Conservation (phyloP, 805 yeast genomes). For the Saccharomycopsis javanensis region DNA sequence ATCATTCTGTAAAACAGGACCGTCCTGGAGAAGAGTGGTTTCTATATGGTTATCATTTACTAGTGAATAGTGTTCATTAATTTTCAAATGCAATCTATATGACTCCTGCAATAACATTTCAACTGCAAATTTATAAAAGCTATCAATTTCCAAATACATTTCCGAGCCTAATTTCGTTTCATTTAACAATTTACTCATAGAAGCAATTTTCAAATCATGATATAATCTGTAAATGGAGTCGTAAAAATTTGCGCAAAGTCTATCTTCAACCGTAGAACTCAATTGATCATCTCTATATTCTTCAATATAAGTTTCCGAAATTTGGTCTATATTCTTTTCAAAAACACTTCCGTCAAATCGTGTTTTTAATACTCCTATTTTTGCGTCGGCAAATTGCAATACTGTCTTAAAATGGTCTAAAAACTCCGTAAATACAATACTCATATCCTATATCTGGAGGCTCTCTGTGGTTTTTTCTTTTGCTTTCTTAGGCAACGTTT, state of each 20-base stretch:
- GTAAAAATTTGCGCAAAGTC: conserved; percentile 33
- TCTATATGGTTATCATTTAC: conserved; percentile 26
- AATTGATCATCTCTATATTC: background rate
- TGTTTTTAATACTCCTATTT: background rate
- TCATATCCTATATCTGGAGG: background rate
- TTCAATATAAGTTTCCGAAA: background rate
- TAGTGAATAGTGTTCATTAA: conserved; percentile 20
- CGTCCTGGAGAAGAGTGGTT: no score
- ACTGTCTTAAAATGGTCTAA: background rate
- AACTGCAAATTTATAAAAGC: conserved; percentile 50
- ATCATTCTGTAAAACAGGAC: background rate
- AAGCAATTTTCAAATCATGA: conserved; percentile 57
- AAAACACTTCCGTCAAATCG: background rate
- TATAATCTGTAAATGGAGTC: conserved; percentile 43
- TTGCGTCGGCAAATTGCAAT: background rate
- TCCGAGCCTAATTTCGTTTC: conserved; percentile 39
- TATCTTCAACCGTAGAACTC: conserved; percentile 32
- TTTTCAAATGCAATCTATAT: conserved; percentile 32
- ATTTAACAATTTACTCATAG: conserved; percentile 36
- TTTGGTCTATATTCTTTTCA: background rate
- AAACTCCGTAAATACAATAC: background rate
- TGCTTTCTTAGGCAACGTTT: no score
- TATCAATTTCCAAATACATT: conserved; percentile 46
- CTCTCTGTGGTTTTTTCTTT: background rate
- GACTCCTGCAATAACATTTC: conserved; percentile 59